Percentiles rank a stretch among this genome's conserved stretches.
Conservation (phyloP, 2,329 filamentous ascomycete species). For the Aulographum hederae region DNA sequence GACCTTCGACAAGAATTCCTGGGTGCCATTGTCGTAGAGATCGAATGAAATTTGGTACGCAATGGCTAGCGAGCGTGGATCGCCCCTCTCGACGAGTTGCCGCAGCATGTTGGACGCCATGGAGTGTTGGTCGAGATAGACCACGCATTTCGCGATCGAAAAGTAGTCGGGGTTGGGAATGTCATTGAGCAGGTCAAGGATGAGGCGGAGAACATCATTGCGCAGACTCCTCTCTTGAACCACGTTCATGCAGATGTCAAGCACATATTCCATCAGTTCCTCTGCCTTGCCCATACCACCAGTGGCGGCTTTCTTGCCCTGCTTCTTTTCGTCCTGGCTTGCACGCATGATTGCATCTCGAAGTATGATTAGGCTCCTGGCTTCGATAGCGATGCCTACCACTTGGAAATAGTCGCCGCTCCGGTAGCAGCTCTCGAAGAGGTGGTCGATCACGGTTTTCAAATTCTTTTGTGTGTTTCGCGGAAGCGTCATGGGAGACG, state of each 20-base stretch:
- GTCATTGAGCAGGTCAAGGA: conserved; percentile 87
- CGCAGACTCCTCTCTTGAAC: conserved; percentile 84
- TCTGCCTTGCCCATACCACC: conserved; percentile 47
- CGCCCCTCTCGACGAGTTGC: conserved; percentile 62
- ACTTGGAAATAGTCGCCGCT: conserved; percentile 87
- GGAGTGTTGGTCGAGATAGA: conserved; percentile 82
- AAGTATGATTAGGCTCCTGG: conserved; percentile 76
- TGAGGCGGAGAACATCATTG: conserved; percentile 63
- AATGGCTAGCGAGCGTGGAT: conserved; percentile 60
- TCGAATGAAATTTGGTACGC: conserved; percentile 98
- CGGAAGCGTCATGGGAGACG: conserved; percentile 47
- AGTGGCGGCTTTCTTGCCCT: conserved; percentile 38
- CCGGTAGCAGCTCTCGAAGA: conserved; percentile 79
- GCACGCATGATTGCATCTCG: conserved; percentile 74
- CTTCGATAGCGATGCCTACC: conserved; percentile 89
- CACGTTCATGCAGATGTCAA: conserved; percentile 94
- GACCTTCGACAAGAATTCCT: conserved; percentile 87
- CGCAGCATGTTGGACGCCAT: conserved; percentile 77
- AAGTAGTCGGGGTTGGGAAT: conserved; percentile 92
- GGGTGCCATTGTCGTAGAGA: conserved; percentile 93
- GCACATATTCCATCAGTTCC: conserved; percentile 89
- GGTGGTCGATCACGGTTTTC: conserved; percentile 65
- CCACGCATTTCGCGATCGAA: conserved; percentile 91
- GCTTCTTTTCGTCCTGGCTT: conserved; percentile 62
- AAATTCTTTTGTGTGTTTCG: conserved; percentile 61